Conservation (phyloP, 257 asterid species). For the Scutellaria barbata region DNA sequence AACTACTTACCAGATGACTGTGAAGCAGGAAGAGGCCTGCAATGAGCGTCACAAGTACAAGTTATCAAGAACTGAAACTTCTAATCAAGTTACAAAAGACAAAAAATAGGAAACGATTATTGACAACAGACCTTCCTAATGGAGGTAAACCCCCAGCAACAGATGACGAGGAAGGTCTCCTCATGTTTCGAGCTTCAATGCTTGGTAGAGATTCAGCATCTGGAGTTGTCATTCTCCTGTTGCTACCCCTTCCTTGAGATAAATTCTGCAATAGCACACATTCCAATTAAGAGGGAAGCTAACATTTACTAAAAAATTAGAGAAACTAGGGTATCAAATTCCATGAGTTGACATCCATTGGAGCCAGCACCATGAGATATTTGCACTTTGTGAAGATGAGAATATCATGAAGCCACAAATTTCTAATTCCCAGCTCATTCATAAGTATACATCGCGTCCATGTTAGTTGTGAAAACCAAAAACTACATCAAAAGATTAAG, state of each 20-base stretch:
- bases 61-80: conserved; percentile 35
- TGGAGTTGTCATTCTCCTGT: conserved; percentile 63
- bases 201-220: conserved; percentile 66
- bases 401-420: conserved; percentile 21
- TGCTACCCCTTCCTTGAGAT: conserved; percentile 84
- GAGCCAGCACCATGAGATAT: neutral
- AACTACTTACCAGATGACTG: conserved; percentile 74
- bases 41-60: conserved; percentile 36
- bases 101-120: neutral
- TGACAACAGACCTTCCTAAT: conserved; percentile 71
- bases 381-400: neutral
- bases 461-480: neutral
- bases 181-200: conserved; percentile 64
- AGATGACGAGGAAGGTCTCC: conserved; percentile 81
- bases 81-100: conserved; percentile 9
- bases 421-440: conserved; percentile 6
- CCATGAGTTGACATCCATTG: neutral
- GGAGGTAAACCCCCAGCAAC: conserved; percentile 98
- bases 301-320: conserved; percentile 1
- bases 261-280: conserved; percentile 62
- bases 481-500: neutral
- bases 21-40: conserved; percentile 83
- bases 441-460: neutral
- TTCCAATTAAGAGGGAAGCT: conserved; percentile 20
- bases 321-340: conserved; percentile 7